phyloP scores from a whole-genome alignment of 805 yeast genomes.

The Saccharomycopsis sp. region DNA sequence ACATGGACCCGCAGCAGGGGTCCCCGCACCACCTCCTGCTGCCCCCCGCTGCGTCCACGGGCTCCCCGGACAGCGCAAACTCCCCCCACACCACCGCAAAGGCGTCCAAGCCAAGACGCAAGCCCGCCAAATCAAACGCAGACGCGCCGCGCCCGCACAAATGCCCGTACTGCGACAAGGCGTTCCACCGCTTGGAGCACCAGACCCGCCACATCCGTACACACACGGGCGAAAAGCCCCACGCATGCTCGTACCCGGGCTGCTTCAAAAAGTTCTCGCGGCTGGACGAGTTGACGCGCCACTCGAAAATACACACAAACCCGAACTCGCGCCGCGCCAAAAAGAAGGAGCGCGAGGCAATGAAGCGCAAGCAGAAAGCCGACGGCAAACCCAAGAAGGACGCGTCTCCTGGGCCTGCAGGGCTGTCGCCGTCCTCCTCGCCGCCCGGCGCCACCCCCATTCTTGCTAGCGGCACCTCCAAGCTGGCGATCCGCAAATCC shows the following conservation, averaged over 20 bases:
- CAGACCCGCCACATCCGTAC: constrained; percentile 75
- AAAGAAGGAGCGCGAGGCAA: constrained; percentile 14
- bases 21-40: too few species aligned
- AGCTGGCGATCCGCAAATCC: neutral
- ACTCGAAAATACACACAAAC: constrained; percentile 64
- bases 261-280: constrained; percentile 64
- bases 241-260: constrained; percentile 63
- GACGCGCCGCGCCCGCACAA: constrained; percentile 51
- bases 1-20: too few species aligned
- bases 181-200: constrained; percentile 70
- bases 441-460: neutral
- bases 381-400: neutral
- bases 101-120: constrained; percentile 17
- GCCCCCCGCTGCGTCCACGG: neutral
- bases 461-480: neutral
- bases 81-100: constrained; percentile 12
- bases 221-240: constrained; percentile 80
- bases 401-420: neutral
- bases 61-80: neutral
- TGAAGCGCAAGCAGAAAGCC: constrained; percentile 4
- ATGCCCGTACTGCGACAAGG: constrained; percentile 68
- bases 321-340: constrained; percentile 45
- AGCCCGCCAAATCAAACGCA: constrained; percentile 20
- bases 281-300: constrained; percentile 70
- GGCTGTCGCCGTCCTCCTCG: neutral